Conservation (phyloP, 2,329 filamentous ascomycete species). For the Alternaria brassicae region DNA sequence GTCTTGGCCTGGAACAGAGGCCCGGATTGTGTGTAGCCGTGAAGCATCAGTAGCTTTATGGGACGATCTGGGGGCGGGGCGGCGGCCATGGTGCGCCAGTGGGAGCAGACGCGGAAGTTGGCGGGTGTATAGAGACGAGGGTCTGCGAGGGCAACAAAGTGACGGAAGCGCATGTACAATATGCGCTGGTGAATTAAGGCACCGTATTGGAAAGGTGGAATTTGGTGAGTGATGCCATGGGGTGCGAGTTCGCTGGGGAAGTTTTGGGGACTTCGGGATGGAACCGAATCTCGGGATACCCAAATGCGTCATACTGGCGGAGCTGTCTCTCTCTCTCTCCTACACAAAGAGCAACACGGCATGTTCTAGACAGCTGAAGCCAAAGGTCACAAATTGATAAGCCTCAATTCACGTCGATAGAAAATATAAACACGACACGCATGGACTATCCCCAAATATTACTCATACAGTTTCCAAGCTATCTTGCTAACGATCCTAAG, state of each 20-base stretch:
- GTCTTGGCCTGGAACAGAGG: slow-evolving; percentile 86
- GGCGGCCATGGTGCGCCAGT: slow-evolving; percentile 41
- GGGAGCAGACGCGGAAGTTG: slow-evolving; percentile 27
- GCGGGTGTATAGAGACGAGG: slow-evolving; percentile 14
- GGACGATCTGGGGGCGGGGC: slow-evolving; percentile 41
- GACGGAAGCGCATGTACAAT: slow-evolving; percentile 12
- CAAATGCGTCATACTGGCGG: slow-evolving; percentile 12
- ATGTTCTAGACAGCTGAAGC: neutral
- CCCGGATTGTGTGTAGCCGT: slow-evolving; percentile 89
- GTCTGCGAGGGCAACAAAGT: slow-evolving; percentile 9
- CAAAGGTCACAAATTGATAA: neutral
- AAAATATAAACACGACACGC: neutral
- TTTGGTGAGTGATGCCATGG: neutral
- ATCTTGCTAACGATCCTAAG: too few relatives aligned
- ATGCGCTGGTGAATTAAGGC: neutral
- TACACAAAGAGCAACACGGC: neutral
- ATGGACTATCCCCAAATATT: neutral
- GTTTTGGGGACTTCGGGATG: slow-evolving; percentile 5
- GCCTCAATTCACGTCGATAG: neutral
- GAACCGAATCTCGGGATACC: slow-evolving; percentile 12
- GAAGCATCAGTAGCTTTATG: slow-evolving; percentile 59
- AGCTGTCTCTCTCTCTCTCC: neutral
- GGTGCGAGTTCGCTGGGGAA: too few relatives aligned
- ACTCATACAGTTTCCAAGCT: neutral
- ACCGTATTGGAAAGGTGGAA: neutral